Conservation (phyloP, 148 eudicot genomes). For the Amaranthus hypochondriacus region DNA sequence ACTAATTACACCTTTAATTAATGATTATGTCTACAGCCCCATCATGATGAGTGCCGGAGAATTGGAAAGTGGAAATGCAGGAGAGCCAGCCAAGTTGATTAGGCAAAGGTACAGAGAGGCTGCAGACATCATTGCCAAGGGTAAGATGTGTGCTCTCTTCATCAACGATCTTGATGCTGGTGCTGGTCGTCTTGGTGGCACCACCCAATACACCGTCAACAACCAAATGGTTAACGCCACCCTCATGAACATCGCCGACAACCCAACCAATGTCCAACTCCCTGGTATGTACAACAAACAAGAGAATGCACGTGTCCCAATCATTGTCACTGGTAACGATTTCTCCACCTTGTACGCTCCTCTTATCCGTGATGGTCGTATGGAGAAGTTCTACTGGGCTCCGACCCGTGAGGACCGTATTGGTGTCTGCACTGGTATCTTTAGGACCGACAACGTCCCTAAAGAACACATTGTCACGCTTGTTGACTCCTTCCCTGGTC, state of each 20-base stretch:
- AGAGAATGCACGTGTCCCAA: constrained; percentile 85
- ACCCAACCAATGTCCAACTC: constrained; percentile 89
- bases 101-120: constrained; percentile 95
- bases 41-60: constrained; percentile 99
- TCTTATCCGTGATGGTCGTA: constrained; percentile 96
- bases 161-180: constrained; percentile 96
- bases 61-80: constrained; percentile 94
- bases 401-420: constrained; percentile 93
- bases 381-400: constrained; percentile 99
- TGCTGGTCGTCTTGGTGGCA: constrained; percentile 89
- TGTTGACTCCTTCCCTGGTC: constrained; percentile 92
- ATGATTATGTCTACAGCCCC: constrained; percentile 43
- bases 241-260: constrained; percentile 94
- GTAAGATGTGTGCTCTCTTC: constrained; percentile 83
- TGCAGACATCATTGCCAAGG: constrained; percentile 80
- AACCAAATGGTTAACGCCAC: constrained; percentile 98
- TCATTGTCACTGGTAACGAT: constrained; percentile 87
- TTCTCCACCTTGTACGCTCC: constrained; percentile 92
- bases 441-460: constrained; percentile 54
- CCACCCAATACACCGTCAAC: constrained; percentile 92
- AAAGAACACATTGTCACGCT: constrained; percentile 50
- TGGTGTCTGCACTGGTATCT: constrained; percentile 78
- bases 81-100: constrained; percentile 91
- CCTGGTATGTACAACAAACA: constrained; percentile 96
- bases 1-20: not conserved